Evolutionary conservation across 2,329 filamentous ascomycete species (phyloP), one percentile per base, ranked within the genome.

Genomic region (Sporothrix luriei): DNA sequence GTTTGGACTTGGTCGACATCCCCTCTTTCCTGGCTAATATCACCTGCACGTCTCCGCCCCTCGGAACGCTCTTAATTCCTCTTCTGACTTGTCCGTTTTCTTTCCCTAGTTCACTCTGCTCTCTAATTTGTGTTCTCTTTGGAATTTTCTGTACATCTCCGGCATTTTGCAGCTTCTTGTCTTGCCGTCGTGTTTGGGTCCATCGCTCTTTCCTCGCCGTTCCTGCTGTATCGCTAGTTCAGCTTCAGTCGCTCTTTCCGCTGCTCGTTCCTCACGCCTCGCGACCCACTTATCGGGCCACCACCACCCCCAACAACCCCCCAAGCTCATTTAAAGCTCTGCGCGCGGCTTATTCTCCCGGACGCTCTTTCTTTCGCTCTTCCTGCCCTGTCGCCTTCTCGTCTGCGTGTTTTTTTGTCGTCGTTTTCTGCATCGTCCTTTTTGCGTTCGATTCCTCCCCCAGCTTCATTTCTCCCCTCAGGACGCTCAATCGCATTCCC

Each of bases 401-500:
- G 19, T 29, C 52, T 43, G 26, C 54, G 46, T 54, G 38, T 40
- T 21, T 26, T 38, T 48, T 55, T 21, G 21, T 62, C 46, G 38
- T 24, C 38, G 13, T 11, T 11, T 26, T 11, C 29, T 49, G 52
- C 43, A 14, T 66, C 33, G 2, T 40, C 33, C 40, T 21, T 33
- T 26, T 54, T 62, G 10, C 26, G 7, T 65, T 52, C 43, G 33
- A 65, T 57, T 55, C 21, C 38, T 54, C 48, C 16, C 54, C 46
- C 26, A 48, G 52, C 40, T n/a, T 48, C 40, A 46, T 65, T 29
- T 69, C 68, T 71, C 48, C 24, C 69, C 61, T 43, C 24, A 24
- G 59, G 68, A 66, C 64, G 66, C 70, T 61, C n/a, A 46, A 38
- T 57, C 38, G 55, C 55, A 72, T 68, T 71, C 26, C 70, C 72